Conservation (phyloP, 345 rosid genomes). For the Trapa incisa region DNA sequence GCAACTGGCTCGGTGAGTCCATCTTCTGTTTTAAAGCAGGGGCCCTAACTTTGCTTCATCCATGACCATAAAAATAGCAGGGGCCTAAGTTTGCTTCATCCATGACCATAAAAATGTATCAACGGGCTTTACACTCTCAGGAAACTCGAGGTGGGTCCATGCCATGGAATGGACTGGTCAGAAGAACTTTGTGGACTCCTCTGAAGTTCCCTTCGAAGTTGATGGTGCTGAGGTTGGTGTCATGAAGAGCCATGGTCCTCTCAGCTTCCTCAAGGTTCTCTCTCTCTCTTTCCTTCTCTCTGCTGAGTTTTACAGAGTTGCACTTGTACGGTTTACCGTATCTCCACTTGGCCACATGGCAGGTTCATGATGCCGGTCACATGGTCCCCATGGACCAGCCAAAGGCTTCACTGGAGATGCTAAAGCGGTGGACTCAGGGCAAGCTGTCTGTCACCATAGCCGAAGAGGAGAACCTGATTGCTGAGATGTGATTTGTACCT, state of each 20-base stretch:
- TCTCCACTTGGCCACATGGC: not conserved
- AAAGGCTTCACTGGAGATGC: slow-evolving; percentile 74
- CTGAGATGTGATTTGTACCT: slow-evolving; percentile 41
- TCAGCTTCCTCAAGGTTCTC: slow-evolving; percentile 83
- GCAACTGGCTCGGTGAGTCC: slow-evolving; percentile 95
- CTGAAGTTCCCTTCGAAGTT: slow-evolving; percentile 59
- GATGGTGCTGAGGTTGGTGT: slow-evolving; percentile 71
- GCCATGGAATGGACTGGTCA: slow-evolving; percentile 96
- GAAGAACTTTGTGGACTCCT: slow-evolving; percentile 44
- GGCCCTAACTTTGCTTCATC: too few species aligned
- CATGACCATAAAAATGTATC: not conserved
- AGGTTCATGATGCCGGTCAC: slow-evolving; percentile 93
- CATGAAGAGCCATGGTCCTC: slow-evolving; percentile 58
- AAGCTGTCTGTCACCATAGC: slow-evolving; percentile 18
- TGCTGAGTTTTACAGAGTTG: too few species aligned
- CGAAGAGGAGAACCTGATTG: slow-evolving; percentile 30
- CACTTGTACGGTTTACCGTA: too few species aligned
- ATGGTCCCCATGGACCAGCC: slow-evolving; percentile 99
- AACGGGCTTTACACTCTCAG: slow-evolving; percentile 17
- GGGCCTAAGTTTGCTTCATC: too few species aligned
- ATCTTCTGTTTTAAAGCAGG: not conserved
- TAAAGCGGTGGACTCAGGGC: slow-evolving; percentile 68
- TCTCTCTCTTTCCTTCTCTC: not conserved
- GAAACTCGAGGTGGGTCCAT: slow-evolving; percentile 98
- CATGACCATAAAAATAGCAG: not conserved